A percentile compares a stretch with the other conserved stretches of the same genome.
phyloP scores from a whole-genome alignment of 768 basidiomycete species.

The Panaeolus papilionaceus region DNA sequence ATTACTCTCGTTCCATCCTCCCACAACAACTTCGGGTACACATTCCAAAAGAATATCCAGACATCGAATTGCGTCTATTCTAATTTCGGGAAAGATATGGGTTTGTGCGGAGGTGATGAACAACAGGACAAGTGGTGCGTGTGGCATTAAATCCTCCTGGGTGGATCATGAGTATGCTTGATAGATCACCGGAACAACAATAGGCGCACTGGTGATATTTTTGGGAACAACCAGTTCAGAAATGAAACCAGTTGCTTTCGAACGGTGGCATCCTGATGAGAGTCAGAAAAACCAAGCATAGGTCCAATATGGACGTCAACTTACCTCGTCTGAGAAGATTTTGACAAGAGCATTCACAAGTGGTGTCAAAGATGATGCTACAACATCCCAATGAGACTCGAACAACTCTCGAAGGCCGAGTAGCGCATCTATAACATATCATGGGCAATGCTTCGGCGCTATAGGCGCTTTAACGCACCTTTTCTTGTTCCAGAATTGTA shows the following conservation, averaged over 20 bases:
- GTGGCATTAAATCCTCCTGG: slow-evolving; percentile 76
- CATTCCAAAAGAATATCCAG: slow-evolving; percentile 75
- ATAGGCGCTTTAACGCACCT: slow-evolving; percentile 49
- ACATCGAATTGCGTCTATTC: slow-evolving; percentile 87
- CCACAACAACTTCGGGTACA: slow-evolving; percentile 70
- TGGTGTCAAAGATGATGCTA: slow-evolving; percentile 56
- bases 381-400: slow-evolving; percentile 60
- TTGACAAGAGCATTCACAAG: slow-evolving; percentile 70
- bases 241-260: slow-evolving; percentile 76
- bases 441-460: background rate
- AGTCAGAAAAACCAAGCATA: slow-evolving; percentile 18
- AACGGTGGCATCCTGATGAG: slow-evolving; percentile 74
- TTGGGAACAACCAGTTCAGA: slow-evolving; percentile 74
- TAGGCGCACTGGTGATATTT: slow-evolving; percentile 58
- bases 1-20: slow-evolving; percentile 67
- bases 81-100: slow-evolving; percentile 94
- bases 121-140: slow-evolving; percentile 77
- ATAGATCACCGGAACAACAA: background rate
- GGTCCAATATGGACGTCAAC: slow-evolving; percentile 24
- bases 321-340: slow-evolving; percentile 83
- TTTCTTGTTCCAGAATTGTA: slow-evolving; percentile 79
- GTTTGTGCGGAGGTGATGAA: slow-evolving; percentile 92
- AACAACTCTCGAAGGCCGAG: slow-evolving; percentile 76
- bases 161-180: background rate
- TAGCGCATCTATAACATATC: slow-evolving; percentile 63